Base-by-base conservation (phyloP, 2,329 filamentous ascomycete genomes). In the Phialophora chinensis region DNA sequence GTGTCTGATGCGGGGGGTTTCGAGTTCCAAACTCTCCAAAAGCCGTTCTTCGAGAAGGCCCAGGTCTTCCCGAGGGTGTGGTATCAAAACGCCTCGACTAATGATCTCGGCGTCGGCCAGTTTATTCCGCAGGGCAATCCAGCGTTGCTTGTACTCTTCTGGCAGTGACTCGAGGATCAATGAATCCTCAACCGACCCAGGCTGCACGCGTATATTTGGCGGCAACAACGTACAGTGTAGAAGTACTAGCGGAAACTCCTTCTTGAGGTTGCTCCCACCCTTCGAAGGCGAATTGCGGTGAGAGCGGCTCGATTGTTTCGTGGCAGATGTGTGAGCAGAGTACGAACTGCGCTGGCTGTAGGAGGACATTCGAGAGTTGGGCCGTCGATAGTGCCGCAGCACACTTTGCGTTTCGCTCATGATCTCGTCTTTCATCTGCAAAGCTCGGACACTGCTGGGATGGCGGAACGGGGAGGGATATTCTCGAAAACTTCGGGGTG, bases 11-110 rank as follows among this genome's bases (percentile, higher is more conserved):
- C 86, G 79, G 7, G 86, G 83, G 12, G 78, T 78, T 68, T 83
- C 82, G 23, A 89, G 76, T 66, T 88, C 86, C 61, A 89, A 72
- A 54, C 83, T 86, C 72, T 89, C 86, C 38, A 89, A 72, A 7
- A 89, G 77, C 44, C 86, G 79, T 72, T 89, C 87, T 73, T 89
- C 87, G 2, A 89, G 79, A 35, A 89, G 72, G 62, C 88, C 87
- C 71, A 88, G 89, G 65, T 88, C 83, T 59, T 87, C 86, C 66
- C 83, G 78, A 1, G 87, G 87, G 73, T 89, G 87, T 0, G 85
- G 83, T n/a, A 89, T 86, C 63, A 89, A 78, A 17, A 89, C 79
- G 0, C 85, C 87, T 14, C 87, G 80, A 50, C 84, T 79, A 74
- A 84, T 81, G n/a, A 88, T 77, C 44, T 86, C 82, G 2, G 84